Evolutionary conservation across 2,329 filamentous ascomycete species (phyloP).

Genomic region (Diplodia corticola): DNA sequence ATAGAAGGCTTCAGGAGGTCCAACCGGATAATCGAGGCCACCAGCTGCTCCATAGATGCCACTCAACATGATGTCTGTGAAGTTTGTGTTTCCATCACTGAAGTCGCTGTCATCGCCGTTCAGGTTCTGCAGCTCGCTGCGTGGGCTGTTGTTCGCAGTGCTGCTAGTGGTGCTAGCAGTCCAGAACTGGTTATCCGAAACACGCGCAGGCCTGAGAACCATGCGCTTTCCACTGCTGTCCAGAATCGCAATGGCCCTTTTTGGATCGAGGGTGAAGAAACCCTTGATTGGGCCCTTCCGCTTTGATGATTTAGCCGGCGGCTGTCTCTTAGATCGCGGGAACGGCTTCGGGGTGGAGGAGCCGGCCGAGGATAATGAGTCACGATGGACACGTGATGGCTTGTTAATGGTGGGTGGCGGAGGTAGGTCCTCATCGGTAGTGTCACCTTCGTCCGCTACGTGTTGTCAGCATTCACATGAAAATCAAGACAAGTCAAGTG

Average conservation of each 20-base stretch:
- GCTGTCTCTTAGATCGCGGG: constrained; percentile 29
- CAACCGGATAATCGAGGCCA: constrained; percentile 60
- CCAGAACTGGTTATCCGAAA: constrained; percentile 15
- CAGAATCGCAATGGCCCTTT: constrained; percentile 35
- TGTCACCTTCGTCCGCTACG: constrained; percentile 60
- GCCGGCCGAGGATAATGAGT: constrained; percentile 48
- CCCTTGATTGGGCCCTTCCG: constrained; percentile 34
- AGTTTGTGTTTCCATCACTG: constrained; percentile 34
- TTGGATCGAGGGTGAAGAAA: constrained; percentile 35
- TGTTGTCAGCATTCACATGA: constrained; percentile 46
- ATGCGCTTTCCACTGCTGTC: constrained; percentile 35
- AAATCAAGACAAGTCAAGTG: constrained; percentile 25
- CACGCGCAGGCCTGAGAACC: constrained; percentile 22
- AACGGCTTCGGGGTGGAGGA: constrained; percentile 42
- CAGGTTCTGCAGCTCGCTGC: constrained; percentile 37
- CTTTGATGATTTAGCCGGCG: constrained; percentile 14
- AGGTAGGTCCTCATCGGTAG: constrained; percentile 59
- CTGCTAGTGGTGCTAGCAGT: constrained; percentile 42
- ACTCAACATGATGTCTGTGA: constrained; percentile 74
- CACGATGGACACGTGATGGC: constrained; percentile 47
- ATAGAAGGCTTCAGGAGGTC: constrained; percentile 75
- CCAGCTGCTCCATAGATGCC: constrained; percentile 59
- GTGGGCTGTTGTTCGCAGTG: constrained; percentile 43
- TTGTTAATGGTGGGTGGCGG: constrained; percentile 47
- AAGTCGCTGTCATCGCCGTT: constrained; percentile 43